Conservation (phyloP, 306 rosid species). For the Prunus mongolica region DNA sequence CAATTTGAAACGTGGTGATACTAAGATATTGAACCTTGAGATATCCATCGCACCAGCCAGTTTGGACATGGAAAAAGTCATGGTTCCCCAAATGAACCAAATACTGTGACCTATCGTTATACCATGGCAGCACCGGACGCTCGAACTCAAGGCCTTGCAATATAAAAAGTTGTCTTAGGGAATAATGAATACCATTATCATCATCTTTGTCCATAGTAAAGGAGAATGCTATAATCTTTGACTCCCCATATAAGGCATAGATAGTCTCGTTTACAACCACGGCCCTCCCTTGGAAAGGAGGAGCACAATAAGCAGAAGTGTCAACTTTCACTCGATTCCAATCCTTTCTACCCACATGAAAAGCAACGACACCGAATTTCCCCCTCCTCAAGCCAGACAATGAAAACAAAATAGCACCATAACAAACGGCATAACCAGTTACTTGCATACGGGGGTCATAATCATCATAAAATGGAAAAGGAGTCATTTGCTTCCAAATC, state of each 20-base stretch:
- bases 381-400: neutral
- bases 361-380: neutral
- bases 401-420: neutral
- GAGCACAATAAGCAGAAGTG: too few relatives aligned
- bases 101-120: neutral
- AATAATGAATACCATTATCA: neutral
- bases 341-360: neutral
- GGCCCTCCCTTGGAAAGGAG: neutral
- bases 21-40: neutral
- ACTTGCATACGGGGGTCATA: rapidly evolving
- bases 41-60: neutral
- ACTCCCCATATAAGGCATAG: neutral
- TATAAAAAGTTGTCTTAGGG: neutral
- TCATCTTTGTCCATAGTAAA: neutral
- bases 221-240: neutral
- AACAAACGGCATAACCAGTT: neutral
- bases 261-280: neutral
- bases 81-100: neutral
- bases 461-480: neutral
- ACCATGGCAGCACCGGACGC: neutral
- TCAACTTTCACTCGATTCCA: neutral
- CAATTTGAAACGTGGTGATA: neutral
- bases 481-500: neutral
- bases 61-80: neutral
- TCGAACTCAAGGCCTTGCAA: neutral